Percentiles rank a stretch among this genome's conserved stretches.
Evolutionary conservation across 345 rosid genomes (phyloP).

Genomic region (Clarkia xantiana): DNA sequence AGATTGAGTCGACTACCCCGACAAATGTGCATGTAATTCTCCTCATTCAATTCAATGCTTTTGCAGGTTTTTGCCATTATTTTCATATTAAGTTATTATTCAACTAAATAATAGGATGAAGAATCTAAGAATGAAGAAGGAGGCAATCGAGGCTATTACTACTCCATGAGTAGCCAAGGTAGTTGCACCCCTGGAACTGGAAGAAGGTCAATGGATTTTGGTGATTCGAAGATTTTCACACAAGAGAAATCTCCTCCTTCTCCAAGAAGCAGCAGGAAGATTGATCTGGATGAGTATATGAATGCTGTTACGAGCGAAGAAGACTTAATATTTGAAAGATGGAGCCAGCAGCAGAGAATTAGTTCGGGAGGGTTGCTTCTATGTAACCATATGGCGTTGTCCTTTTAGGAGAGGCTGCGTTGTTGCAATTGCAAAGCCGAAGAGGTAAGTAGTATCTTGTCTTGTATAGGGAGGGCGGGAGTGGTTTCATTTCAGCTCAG

Average conservation of each 20-base stretch:
- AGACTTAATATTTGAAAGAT: conserved; percentile 43
- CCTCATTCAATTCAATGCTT: neutral
- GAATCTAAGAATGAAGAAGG: no score
- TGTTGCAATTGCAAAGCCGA: conserved; percentile 9
- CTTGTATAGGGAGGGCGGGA: conserved; percentile 20
- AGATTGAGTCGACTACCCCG: conserved; percentile 21
- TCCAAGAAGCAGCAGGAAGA: conserved; percentile 4
- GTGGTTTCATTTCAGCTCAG: no score
- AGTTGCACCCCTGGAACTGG: conserved; percentile 62
- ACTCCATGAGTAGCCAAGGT: conserved; percentile 54
- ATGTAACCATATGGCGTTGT: conserved; percentile 30
- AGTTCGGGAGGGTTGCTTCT: conserved; percentile 51
- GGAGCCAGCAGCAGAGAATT: conserved; percentile 58
- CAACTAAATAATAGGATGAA: no score
- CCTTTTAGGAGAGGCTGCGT: conserved; percentile 10
- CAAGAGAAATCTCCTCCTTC: conserved; percentile 1
- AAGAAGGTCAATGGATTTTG: conserved; percentile 11
- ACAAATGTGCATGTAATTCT: conserved; percentile 16
- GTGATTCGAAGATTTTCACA: conserved; percentile 11
- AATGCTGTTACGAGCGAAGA: conserved; percentile 29
- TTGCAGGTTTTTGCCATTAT: neutral
- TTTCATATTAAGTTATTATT: conserved; percentile 26
- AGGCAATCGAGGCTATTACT: no score
- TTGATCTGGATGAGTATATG: conserved; percentile 53
- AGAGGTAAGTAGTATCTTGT: no score